Evolutionary conservation across 176 grass and related monocot genomes (phyloP), one percentile per base, ranked within the genome.

Genomic region (Rhipidocladum racemiflorum): DNA sequence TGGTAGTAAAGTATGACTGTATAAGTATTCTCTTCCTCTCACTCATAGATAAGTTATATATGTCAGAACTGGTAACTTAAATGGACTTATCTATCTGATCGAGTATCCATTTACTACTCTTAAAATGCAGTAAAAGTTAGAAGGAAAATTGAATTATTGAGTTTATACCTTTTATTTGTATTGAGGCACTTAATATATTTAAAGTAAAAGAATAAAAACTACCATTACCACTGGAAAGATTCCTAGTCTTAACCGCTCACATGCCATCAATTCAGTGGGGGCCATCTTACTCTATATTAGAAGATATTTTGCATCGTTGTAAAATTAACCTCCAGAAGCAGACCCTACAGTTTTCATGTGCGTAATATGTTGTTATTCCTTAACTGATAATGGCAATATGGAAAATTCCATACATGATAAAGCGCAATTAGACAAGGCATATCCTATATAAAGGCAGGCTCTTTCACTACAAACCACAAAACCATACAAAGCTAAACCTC

Each of bases 391-490:
- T 85, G 79, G 83, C 73, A 90, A 51, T 57, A 86, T 13, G 23
- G 88, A 28, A 72, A 90, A 78, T 83, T 54, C 59, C 48, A 81
- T 56, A 46, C 72, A 88, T 64, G 55, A 40, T 51, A 70, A 87
- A 53, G 75, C 76, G n/a, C 59, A 84, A 15, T 79, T 84, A 20
- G 16, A 68, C 24, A 91, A 63, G 51, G n/a, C 68, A 46, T 21
- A 74, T 69, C 85, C 89, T 91, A 91, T 89, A 91, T 89, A 91
- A 85, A 89, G 81, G 46, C 9, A 39, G 8, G 36, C 65, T 44
- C 29, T 73, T 54, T 57, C 61, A 68, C 68, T 54, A 85, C 27
- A 68, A 35, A 82, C 59, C n/a, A 70, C 65, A 49, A 42, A 85
- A 50, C 60, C 82, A 81, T 60, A 75, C 86, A 84, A 54, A 85